These are phyloP conservation scores for Penium margaritaceum DNA, from an alignment of 139 green algal species.

Conservation along the genomic window DNA sequence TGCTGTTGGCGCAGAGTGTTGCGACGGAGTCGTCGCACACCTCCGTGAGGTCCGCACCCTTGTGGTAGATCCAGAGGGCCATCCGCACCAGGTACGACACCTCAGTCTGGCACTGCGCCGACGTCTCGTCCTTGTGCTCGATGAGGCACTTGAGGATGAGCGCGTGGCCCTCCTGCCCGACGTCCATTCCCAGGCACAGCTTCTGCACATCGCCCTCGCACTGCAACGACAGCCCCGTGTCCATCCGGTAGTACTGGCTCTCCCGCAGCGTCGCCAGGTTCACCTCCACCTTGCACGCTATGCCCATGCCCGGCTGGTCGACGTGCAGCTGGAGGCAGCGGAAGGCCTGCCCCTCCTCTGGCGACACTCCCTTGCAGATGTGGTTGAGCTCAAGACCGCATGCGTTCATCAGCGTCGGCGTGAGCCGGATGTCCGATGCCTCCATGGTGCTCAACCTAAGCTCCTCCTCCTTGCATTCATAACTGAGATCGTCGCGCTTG, in stretches of 20 bases:
- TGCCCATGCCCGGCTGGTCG: slow-evolving; percentile 1
- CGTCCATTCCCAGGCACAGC: neutral
- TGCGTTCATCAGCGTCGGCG: slow-evolving; percentile 18
- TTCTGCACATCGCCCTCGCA: slow-evolving; percentile 14
- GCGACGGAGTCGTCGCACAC: slow-evolving; percentile 63
- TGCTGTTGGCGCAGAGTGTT: slow-evolving; percentile 45
- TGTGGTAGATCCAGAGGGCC: slow-evolving; percentile 72
- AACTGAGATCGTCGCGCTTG: slow-evolving; percentile 57
- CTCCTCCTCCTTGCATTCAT: slow-evolving; percentile 65
- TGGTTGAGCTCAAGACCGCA: slow-evolving; percentile 23
- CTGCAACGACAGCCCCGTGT: slow-evolving; percentile 3
- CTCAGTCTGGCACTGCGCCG: no score
- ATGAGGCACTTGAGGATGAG: slow-evolving; percentile 7
- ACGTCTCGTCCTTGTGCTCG: no score
- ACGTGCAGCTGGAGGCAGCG: slow-evolving; percentile 25
- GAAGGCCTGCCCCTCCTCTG: slow-evolving; percentile 25
- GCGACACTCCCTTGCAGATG: slow-evolving; percentile 23
- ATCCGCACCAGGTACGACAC: slow-evolving; percentile 66
- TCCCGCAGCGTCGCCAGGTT: slow-evolving; percentile 6
- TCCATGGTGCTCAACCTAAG: slow-evolving; percentile 20
- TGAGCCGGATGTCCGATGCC: slow-evolving; percentile 18
- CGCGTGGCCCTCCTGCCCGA: slow-evolving; percentile 8
- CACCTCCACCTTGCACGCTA: slow-evolving; percentile 17
- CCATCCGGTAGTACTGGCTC: slow-evolving; percentile 2
- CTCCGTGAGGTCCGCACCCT: slow-evolving; percentile 53